A percentile compares a stretch with the other conserved stretches of the same genome.
Conservation (phyloP, 129 eudicot species). For the Lactuca saligna region DNA sequence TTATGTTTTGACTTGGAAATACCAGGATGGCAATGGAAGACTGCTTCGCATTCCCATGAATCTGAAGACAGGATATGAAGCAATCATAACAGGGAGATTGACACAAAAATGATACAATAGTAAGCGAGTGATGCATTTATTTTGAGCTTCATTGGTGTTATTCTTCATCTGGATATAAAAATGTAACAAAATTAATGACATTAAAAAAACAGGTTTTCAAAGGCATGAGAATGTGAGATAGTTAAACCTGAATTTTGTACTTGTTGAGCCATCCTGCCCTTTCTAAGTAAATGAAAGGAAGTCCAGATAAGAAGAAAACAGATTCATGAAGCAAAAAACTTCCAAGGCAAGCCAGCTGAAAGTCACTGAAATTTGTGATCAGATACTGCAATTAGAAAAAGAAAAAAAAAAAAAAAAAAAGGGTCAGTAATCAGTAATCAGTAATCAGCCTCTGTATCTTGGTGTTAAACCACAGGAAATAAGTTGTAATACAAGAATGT, state of each 20-base stretch:
- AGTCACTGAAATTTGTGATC: constrained; percentile 87
- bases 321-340: constrained; percentile 95
- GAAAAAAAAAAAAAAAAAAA: constrained; percentile 1
- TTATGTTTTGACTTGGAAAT: constrained; percentile 40
- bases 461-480: constrained; percentile 10
- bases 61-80: constrained; percentile 89
- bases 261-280: constrained; percentile 93
- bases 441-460: constrained; percentile 22
- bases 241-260: constrained; percentile 85
- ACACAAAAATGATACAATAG: constrained; percentile 91
- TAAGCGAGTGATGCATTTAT: constrained; percentile 77
- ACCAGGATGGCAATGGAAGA: constrained; percentile 99
- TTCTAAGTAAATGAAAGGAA: constrained; percentile 81
- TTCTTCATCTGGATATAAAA: constrained; percentile 59
- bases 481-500: neutral
- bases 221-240: constrained; percentile 3
- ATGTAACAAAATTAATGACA: neutral
- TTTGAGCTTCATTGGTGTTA: constrained; percentile 87
- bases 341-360: constrained; percentile 93
- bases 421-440: constrained; percentile 28
- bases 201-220: neutral
- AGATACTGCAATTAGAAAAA: constrained; percentile 62
- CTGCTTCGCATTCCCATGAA: constrained; percentile 98
- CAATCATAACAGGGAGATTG: constrained; percentile 91
- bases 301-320: constrained; percentile 89